These are phyloP conservation scores for Ustilago cynodontis DNA, from an alignment of 1,284 basidiomycete genomes.

Conservation along the genomic window DNA sequence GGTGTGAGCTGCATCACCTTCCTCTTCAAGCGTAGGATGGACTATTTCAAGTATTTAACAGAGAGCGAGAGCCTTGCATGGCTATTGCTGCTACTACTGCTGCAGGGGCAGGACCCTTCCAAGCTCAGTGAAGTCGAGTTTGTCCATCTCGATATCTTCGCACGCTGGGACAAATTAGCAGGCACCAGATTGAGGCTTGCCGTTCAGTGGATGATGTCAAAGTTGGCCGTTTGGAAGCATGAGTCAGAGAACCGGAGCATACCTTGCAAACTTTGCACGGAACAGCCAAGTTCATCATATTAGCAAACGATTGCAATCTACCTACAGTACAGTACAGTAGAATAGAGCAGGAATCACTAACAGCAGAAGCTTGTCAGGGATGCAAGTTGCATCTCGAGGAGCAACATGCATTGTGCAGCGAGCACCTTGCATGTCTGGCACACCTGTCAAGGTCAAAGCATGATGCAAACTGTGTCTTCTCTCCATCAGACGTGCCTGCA, in stretches of 20 bases:
- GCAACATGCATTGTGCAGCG: constrained; percentile 9
- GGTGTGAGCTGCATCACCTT: not conserved
- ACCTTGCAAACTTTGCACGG: too few relatives aligned
- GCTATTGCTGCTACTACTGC: not conserved
- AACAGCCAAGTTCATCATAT: too few relatives aligned
- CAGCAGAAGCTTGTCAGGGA: not conserved
- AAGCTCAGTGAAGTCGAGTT: not conserved
- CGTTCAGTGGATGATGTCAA: too few relatives aligned
- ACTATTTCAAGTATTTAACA: not conserved
- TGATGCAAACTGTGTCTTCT: not conserved
- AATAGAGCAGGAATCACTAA: too few relatives aligned
- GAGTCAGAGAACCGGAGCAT: too few relatives aligned
- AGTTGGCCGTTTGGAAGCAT: too few relatives aligned
- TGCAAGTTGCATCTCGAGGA: constrained; percentile 20
- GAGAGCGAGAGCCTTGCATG: not conserved
- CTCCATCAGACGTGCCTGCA: not conserved
- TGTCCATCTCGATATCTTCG: not conserved
- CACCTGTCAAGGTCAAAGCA: too few relatives aligned
- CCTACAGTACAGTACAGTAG: too few relatives aligned
- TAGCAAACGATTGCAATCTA: not conserved
- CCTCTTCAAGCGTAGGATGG: not conserved
- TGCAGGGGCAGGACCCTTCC: constrained; percentile 3
- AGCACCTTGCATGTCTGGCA: not conserved
- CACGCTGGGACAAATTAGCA: too few relatives aligned
- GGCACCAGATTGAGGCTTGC: too few relatives aligned